Evolutionary conservation across 169 alveolate genomes (phyloP).

Genomic region (Plasmodium inui): DNA sequence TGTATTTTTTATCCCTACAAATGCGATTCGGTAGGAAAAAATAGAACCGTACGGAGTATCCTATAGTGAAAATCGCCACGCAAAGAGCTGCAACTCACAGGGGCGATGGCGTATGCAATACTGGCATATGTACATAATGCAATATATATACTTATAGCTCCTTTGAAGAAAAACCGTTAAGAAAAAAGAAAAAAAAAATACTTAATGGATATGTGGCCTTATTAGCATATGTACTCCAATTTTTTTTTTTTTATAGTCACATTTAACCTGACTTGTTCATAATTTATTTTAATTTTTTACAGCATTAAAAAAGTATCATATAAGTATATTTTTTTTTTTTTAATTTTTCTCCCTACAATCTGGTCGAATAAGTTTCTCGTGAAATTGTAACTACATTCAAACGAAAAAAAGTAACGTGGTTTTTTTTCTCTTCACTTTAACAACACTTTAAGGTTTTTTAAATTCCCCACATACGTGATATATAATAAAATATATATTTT

Average conservation of each 20-base stretch:
- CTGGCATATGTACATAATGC: background rate
- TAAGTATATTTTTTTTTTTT: background rate
- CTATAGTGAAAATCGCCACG: background rate
- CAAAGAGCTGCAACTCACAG: background rate
- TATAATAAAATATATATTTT: conserved; percentile 1
- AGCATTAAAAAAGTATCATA: background rate
- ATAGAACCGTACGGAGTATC: background rate
- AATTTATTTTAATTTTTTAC: background rate
- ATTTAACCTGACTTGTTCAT: background rate
- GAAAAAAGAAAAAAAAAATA: background rate
- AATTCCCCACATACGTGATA: background rate
- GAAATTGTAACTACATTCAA: background rate
- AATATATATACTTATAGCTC: background rate
- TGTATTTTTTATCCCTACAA: background rate
- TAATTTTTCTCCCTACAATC: background rate
- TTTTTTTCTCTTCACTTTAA: conserved; percentile 3
- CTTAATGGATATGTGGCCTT: background rate
- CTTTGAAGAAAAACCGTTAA: background rate
- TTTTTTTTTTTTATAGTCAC: background rate
- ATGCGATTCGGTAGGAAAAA: background rate
- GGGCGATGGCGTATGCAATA: background rate
- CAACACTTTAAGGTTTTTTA: background rate
- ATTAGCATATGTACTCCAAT: background rate
- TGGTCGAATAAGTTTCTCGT: background rate
- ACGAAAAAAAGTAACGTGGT: background rate